phyloP scores from a whole-genome alignment of 192 early-diverging fungal species.

The Coemansia sp. region DNA sequence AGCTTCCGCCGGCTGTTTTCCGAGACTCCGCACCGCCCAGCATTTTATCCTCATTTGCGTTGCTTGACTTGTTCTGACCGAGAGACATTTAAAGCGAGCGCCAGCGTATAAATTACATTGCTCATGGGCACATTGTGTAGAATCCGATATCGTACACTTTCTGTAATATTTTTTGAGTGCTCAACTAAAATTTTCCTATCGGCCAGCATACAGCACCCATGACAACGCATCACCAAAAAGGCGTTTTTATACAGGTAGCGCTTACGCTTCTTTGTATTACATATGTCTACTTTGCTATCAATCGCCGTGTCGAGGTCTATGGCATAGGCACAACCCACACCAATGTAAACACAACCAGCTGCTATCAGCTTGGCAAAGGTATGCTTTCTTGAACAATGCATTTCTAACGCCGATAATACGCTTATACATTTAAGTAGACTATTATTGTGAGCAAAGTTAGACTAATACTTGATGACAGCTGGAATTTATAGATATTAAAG shows the following conservation, averaged over 20 bases:
- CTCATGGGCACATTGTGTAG: background rate
- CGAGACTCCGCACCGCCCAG: background rate
- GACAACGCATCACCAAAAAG: conserved; percentile 13
- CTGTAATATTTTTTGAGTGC: background rate
- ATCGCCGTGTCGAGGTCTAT: conserved; percentile 29
- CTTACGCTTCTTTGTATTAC: conserved; percentile 18
- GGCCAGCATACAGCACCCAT: background rate
- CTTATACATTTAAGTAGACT: background rate
- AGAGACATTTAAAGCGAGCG: background rate
- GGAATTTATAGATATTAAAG: conserved; percentile 22
- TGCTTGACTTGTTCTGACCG: background rate
- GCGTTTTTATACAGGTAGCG: conserved; percentile 28
- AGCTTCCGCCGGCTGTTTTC: background rate
- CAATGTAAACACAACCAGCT: conserved; percentile 34
- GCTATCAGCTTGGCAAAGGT: conserved; percentile 48
- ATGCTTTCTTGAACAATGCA: background rate
- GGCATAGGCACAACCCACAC: conserved; percentile 33
- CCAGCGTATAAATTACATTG: background rate
- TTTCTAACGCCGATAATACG: background rate
- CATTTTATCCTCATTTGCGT: background rate
- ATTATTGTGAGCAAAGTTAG: background rate
- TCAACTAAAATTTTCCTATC: background rate
- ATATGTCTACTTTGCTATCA: conserved; percentile 24
- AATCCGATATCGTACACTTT: background rate
- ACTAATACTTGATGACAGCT: background rate